Evolutionary conservation across 1,139 yeast genomes (phyloP).

Genomic region (Blastobotrys buckinghamii): DNA sequence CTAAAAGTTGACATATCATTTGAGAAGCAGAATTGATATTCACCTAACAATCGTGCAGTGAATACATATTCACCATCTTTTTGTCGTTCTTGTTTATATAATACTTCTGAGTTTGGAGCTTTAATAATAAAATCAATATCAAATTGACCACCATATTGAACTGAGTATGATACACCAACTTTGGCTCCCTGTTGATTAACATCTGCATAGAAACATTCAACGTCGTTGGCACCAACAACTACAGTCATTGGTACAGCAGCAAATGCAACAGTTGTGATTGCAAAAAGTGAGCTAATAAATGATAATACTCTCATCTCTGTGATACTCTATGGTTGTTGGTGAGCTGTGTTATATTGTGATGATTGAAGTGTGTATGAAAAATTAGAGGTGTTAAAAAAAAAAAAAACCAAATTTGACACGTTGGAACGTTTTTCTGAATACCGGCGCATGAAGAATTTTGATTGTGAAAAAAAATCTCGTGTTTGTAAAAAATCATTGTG

Average conservation of each 20-base stretch:
- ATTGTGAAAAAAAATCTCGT: no score
- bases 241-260: slow-evolving; percentile 54
- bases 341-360: no score
- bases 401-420: slow-evolving; percentile 4
- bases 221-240: slow-evolving; percentile 69
- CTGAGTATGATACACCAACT: slow-evolving; percentile 83
- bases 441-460: no score
- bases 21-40: slow-evolving; percentile 87
- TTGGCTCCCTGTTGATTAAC: slow-evolving; percentile 59
- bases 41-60: slow-evolving; percentile 65
- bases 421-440: neutral
- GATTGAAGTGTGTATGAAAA: neutral
- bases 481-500: no score
- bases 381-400: neutral
- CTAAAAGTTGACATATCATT: slow-evolving; percentile 84
- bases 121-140: slow-evolving; percentile 75
- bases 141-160: slow-evolving; percentile 83
- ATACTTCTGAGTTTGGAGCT: slow-evolving; percentile 58
- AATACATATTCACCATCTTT: slow-evolving; percentile 84
- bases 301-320: neutral
- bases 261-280: slow-evolving; percentile 6
- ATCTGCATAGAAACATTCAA: slow-evolving; percentile 70
- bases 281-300: slow-evolving; percentile 3
- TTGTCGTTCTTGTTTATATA: slow-evolving; percentile 57
- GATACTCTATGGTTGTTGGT: no score